Percentiles rank a stretch among this genome's conserved stretches.
These are phyloP conservation scores for Diutina mesorugosa DNA, from an alignment of 1,139 yeast species.

Conservation along the genomic window DNA sequence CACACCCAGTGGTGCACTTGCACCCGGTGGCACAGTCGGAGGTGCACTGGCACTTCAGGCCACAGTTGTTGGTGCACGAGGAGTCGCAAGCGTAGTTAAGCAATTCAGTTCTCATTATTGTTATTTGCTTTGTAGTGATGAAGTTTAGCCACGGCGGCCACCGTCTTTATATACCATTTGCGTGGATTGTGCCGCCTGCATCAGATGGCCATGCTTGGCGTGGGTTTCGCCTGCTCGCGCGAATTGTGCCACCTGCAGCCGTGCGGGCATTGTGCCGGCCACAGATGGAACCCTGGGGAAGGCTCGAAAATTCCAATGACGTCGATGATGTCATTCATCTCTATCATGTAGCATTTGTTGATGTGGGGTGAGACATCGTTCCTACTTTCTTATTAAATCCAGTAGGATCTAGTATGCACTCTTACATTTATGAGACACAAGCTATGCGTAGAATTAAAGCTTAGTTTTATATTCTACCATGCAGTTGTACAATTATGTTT, in stretches of 20 bases:
- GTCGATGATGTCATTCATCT: too few relatives aligned
- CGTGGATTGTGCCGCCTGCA: neutral
- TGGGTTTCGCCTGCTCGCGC: neutral
- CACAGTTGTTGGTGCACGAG: neutral
- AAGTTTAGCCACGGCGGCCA: neutral
- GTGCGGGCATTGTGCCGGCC: neutral
- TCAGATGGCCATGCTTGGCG: too few relatives aligned
- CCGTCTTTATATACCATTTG: neutral
- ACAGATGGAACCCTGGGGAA: neutral
- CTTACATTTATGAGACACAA: too few relatives aligned
- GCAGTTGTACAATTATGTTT: too few relatives aligned
- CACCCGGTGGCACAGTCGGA: slow-evolving; percentile 1
- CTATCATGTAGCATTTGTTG: too few relatives aligned
- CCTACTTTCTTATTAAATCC: too few relatives aligned
- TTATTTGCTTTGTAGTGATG: neutral
- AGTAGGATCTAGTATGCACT: too few relatives aligned
- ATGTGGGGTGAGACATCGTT: too few relatives aligned
- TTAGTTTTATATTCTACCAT: too few relatives aligned
- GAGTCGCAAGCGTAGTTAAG: slow-evolving; percentile 1
- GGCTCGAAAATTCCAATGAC: too few relatives aligned
- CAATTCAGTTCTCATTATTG: neutral
- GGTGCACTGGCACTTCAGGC: neutral
- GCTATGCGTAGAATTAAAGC: too few relatives aligned
- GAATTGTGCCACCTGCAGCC: neutral
- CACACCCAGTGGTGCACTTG: neutral